Evolutionary conservation across 2,329 filamentous ascomycete genomes (phyloP).

Genomic region (Clonostachys chloroleuca): DNA sequence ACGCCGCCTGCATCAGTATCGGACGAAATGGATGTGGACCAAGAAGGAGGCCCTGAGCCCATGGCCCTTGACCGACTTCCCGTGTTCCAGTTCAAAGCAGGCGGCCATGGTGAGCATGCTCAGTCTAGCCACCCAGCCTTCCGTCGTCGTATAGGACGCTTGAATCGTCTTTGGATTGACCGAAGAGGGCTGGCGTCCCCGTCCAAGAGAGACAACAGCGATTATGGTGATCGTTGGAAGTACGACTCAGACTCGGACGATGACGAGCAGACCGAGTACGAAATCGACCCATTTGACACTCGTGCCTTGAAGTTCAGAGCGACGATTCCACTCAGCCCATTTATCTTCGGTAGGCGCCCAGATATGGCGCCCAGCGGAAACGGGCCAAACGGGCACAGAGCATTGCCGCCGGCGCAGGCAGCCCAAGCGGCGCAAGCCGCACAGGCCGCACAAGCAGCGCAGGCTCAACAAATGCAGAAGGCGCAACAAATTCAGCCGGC

Average conservation of each 20-base stretch:
- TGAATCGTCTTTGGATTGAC: constrained; percentile 85
- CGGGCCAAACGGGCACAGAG: not conserved
- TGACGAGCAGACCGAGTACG: constrained; percentile 69
- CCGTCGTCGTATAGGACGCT: constrained; percentile 77
- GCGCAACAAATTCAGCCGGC: not conserved
- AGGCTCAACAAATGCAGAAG: not conserved
- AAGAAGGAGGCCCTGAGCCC: constrained; percentile 36
- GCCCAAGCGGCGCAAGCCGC: not conserved
- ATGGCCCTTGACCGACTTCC: constrained; percentile 29
- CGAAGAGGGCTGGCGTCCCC: constrained; percentile 60
- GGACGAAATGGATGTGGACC: constrained; percentile 52
- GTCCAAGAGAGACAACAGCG: constrained; percentile 8
- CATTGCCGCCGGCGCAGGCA: not conserved
- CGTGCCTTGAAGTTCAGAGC: constrained; percentile 56
- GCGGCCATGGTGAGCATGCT: constrained; percentile 29
- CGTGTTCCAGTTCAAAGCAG: constrained; percentile 41
- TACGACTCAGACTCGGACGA: constrained; percentile 87
- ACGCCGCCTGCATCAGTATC: constrained; percentile 53
- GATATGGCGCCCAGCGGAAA: not conserved
- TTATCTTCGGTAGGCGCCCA: constrained; percentile 28
- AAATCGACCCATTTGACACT: constrained; percentile 67
- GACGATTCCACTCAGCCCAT: constrained; percentile 46
- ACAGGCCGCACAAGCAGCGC: not conserved
- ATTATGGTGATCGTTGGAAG: constrained; percentile 69
- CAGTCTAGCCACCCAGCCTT: constrained; percentile 58